Evolutionary conservation across 2,329 filamentous ascomycete genomes (phyloP).

Genomic region (Grosmannia serpens): DNA sequence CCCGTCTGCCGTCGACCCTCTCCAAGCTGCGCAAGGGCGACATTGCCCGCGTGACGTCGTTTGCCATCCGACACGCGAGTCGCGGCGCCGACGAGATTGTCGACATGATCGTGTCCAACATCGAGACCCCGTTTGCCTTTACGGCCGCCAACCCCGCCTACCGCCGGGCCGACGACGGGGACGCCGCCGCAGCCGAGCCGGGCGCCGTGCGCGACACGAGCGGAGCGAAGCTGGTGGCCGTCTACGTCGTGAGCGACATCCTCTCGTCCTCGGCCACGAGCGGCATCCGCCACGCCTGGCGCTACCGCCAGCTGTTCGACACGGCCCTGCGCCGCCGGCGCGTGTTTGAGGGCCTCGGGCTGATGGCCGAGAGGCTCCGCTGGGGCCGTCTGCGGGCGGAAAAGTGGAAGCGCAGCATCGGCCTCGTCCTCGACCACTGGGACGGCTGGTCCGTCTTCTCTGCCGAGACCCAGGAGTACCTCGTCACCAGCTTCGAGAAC

Average conservation of each 20-base stretch:
- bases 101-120: slow-evolving; percentile 74
- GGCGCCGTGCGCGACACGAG: slow-evolving; percentile 47
- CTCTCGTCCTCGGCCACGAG: slow-evolving; percentile 66
- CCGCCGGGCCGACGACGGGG: slow-evolving; percentile 12
- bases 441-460: slow-evolving; percentile 64
- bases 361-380: slow-evolving; percentile 55
- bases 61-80: slow-evolving; percentile 80
- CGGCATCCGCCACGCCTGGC: slow-evolving; percentile 74
- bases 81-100: slow-evolving; percentile 83
- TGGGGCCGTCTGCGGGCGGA: slow-evolving; percentile 78
- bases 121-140: slow-evolving; percentile 64
- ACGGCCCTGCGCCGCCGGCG: slow-evolving; percentile 53
- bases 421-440: slow-evolving; percentile 58
- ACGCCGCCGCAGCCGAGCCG: slow-evolving; percentile 4
- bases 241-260: slow-evolving; percentile 71
- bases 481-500: slow-evolving; percentile 59
- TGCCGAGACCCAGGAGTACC: slow-evolving; percentile 58
- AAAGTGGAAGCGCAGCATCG: slow-evolving; percentile 72
- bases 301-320: slow-evolving; percentile 62
- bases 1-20: slow-evolving; percentile 65
- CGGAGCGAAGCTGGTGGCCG: slow-evolving; percentile 61
- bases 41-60: slow-evolving; percentile 73
- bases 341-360: slow-evolving; percentile 65
- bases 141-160: slow-evolving; percentile 56
- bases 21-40: slow-evolving; percentile 71